These are phyloP conservation scores for Podospora pseudocomata DNA, from an alignment of 495 filamentous ascomycete species.

Conservation along the genomic window DNA sequence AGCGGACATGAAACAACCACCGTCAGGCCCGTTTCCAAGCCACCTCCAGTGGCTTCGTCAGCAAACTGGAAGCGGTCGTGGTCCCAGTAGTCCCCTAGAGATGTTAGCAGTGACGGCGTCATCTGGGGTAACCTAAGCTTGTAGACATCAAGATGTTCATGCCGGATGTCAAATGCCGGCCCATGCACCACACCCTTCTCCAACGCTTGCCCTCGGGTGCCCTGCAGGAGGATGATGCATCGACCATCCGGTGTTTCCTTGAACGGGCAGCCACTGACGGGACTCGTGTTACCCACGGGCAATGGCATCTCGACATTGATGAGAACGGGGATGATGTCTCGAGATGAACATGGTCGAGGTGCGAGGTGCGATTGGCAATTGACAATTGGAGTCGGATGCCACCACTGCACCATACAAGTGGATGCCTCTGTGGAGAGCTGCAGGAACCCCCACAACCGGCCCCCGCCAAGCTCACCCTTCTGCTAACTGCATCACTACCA, in stretches of 20 bases:
- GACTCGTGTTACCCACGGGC: background rate
- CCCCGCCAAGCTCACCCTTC: background rate
- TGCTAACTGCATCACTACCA: background rate
- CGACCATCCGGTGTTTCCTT: background rate
- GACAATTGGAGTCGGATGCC: conserved; percentile 1
- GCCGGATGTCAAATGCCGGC: conserved; percentile 4
- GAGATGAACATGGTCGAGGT: background rate
- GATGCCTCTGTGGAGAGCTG: conserved; percentile 2
- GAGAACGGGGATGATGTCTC: background rate
- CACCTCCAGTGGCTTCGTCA: background rate
- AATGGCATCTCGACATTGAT: background rate
- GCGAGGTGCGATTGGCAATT: background rate
- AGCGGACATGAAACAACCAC: background rate
- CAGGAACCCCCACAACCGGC: background rate
- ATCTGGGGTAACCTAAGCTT: background rate
- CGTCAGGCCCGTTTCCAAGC: background rate
- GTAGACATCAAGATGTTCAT: background rate
- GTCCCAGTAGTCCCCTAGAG: background rate
- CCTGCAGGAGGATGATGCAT: background rate
- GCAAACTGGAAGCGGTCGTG: background rate
- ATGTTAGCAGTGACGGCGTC: background rate
- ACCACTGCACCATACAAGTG: background rate
- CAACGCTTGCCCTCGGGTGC: background rate
- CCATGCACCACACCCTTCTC: background rate
- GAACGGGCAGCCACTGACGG: background rate